These are phyloP conservation scores for Tylopilus sp. DNA, from an alignment of 768 basidiomycete genomes.

Conservation along the genomic window DNA sequence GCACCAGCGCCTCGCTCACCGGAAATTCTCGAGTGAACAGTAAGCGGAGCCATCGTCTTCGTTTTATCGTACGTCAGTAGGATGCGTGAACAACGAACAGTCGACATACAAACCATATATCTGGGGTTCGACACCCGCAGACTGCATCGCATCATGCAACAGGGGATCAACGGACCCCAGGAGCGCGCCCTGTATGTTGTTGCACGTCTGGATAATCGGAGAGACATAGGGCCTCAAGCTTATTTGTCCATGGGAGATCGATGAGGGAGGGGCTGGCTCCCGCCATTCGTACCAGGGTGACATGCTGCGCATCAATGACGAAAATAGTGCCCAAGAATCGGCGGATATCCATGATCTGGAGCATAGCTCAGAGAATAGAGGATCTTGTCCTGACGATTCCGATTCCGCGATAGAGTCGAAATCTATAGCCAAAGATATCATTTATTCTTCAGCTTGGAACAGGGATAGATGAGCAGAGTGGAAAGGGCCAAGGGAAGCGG, in stretches of 20 bases:
- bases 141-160: constrained; percentile 72
- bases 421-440: constrained; percentile 44
- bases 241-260: constrained; percentile 37
- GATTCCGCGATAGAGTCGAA: constrained; percentile 64
- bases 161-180: constrained; percentile 78
- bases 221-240: constrained; percentile 66
- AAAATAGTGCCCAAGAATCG: constrained; percentile 86
- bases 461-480: constrained; percentile 11
- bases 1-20: constrained; percentile 71
- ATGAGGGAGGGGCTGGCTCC: constrained; percentile 34
- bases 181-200: constrained; percentile 69
- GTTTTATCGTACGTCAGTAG: constrained; percentile 11
- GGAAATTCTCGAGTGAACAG: constrained; percentile 92
- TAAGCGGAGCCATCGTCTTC: constrained; percentile 88
- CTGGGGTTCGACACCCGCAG: constrained; percentile 88
- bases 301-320: constrained; percentile 70
- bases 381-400: constrained; percentile 30
- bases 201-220: constrained; percentile 84
- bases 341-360: constrained; percentile 70
- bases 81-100: constrained; percentile 7
- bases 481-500: constrained; percentile 8
- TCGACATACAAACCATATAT: constrained; percentile 87
- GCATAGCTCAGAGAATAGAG: constrained; percentile 56
- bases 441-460: constrained; percentile 27
- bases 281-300: constrained; percentile 81